Conservation (phyloP, 2,329 filamentous ascomycete species). For the Cercospora sp. region DNA sequence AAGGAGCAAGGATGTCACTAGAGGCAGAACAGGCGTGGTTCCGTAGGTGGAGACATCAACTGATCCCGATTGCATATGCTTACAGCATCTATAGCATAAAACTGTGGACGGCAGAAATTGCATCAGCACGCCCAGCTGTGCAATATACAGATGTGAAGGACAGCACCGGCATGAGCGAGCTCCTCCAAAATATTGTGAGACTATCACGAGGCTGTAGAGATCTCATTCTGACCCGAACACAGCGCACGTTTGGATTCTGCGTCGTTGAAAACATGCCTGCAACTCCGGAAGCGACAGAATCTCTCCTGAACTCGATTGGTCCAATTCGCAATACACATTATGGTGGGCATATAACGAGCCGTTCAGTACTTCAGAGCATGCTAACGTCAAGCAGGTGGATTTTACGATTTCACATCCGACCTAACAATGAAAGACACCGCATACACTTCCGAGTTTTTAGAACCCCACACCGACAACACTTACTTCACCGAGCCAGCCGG, state of each 20-base stretch:
- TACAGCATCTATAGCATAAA: slow-evolving; percentile 4
- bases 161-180: slow-evolving; percentile 29
- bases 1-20: slow-evolving; percentile 14
- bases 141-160: slow-evolving; percentile 25
- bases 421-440: slow-evolving; percentile 67
- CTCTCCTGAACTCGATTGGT: slow-evolving; percentile 76
- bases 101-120: slow-evolving; percentile 34
- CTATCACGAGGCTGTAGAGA: not conserved
- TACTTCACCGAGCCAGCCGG: slow-evolving; percentile 94
- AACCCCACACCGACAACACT: slow-evolving; percentile 89
- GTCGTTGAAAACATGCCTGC: slow-evolving; percentile 72
- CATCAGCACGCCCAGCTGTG: slow-evolving; percentile 32
- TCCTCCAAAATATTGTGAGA: slow-evolving; percentile 31
- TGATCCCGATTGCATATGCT: not conserved
- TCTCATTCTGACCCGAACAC: not conserved
- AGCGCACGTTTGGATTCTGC: slow-evolving; percentile 67
- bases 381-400: slow-evolving; percentile 49
- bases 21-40: slow-evolving; percentile 26
- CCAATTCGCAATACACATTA: slow-evolving; percentile 92
- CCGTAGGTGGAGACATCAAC: slow-evolving; percentile 8
- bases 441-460: slow-evolving; percentile 81
- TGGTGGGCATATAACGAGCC: slow-evolving; percentile 40
- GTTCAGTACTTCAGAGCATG: no score
- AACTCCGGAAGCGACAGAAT: slow-evolving; percentile 68
- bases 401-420: slow-evolving; percentile 87